These are phyloP conservation scores for Vanderwaltozyma polyspora DNA, from an alignment of 805 yeast genomes.

Conservation along the genomic window DNA sequence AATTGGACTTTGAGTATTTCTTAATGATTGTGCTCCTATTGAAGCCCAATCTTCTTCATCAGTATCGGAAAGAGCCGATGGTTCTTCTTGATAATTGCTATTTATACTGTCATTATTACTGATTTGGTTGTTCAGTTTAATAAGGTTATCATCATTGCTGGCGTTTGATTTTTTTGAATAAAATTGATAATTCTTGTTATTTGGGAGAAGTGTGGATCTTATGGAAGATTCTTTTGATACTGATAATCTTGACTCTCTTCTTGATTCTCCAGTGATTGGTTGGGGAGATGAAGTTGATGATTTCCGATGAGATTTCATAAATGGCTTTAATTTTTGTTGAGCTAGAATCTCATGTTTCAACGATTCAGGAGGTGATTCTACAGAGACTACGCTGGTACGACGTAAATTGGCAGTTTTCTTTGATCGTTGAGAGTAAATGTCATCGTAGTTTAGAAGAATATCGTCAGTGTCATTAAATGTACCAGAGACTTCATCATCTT, in stretches of 20 bases:
- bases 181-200: neutral
- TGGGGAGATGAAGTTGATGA: constrained; percentile 8
- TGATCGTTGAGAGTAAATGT: neutral
- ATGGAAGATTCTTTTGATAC: constrained; percentile 27
- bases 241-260: constrained; percentile 28
- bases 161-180: neutral
- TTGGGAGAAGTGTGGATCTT: constrained; percentile 19
- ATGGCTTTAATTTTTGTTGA: constrained; percentile 9
- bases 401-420: constrained; percentile 8
- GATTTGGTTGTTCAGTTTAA: neutral
- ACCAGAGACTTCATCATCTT: constrained; percentile 15
- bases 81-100: neutral
- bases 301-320: constrained; percentile 8
- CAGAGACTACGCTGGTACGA: constrained; percentile 19
- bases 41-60: constrained; percentile 97
- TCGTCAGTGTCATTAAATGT: constrained; percentile 3
- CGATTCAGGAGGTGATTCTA: constrained; percentile 15
- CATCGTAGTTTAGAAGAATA: neutral
- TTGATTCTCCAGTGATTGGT: constrained; percentile 4
- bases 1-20: constrained; percentile 21
- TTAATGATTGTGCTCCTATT: constrained; percentile 67
- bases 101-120: neutral
- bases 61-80: constrained; percentile 51
- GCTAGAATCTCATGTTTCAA: constrained; percentile 8
- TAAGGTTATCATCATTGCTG: neutral